A percentile compares a stretch with the other conserved stretches of the same genome.
phyloP scores from a whole-genome alignment of 2,329 filamentous ascomycete genomes.

The Trichophyton verrucosum region DNA sequence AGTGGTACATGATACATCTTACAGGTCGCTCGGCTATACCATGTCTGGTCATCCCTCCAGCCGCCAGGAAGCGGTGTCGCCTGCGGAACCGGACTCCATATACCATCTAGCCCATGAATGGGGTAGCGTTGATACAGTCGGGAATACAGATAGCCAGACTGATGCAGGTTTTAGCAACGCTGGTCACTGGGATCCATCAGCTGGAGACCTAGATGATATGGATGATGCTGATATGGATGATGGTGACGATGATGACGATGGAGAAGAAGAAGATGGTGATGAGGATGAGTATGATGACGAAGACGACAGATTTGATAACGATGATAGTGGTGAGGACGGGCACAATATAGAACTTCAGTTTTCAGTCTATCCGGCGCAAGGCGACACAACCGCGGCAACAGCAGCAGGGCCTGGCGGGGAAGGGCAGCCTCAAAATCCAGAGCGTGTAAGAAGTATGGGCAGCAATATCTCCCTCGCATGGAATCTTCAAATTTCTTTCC shows the following conservation, averaged over 20 bases:
- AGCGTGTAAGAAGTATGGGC: slow-evolving; percentile 2
- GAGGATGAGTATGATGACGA: slow-evolving; percentile 23
- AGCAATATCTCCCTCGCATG: slow-evolving; percentile 1
- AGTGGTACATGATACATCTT: neutral
- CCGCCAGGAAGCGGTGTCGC: slow-evolving; percentile 8
- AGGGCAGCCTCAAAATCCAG: neutral
- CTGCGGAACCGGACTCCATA: slow-evolving; percentile 17
- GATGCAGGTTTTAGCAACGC: slow-evolving; percentile 21
- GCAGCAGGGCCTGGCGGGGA: neutral
- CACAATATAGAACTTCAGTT: slow-evolving; percentile 6
- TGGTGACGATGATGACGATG: slow-evolving; percentile 17
- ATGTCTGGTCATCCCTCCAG: neutral
- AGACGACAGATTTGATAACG: slow-evolving; percentile 11
- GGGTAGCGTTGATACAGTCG: slow-evolving; percentile 21
- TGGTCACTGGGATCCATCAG: slow-evolving; percentile 6
- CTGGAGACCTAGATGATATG: neutral
- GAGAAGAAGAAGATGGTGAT: slow-evolving; percentile 18
- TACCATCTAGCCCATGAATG: slow-evolving; percentile 29
- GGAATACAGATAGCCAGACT: neutral
- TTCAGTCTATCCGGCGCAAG: neutral
- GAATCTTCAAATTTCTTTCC: slow-evolving; percentile 2
- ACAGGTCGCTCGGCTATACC: neutral
- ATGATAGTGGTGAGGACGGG: slow-evolving; percentile 15
- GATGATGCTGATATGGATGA: slow-evolving; percentile 22
- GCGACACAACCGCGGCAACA: neutral